A percentile compares a stretch with the other conserved stretches of the same genome.
Evolutionary conservation across 345 rosid genomes (phyloP).

Genomic region (Carallia brachiata): DNA sequence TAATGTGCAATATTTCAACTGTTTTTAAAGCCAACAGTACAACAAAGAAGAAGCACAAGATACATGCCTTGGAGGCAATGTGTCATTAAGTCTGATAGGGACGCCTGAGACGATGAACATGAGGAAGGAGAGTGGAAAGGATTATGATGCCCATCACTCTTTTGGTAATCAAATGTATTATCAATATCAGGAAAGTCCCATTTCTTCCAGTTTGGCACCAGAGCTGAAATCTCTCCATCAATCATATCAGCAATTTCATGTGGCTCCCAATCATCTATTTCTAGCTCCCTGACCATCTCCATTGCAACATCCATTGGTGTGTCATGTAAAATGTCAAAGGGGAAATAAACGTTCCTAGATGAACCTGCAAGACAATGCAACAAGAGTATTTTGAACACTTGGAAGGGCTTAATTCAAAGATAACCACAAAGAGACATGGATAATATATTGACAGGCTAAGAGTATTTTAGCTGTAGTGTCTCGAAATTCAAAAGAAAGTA

Average conservation of each 20-base stretch:
- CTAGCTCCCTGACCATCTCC: constrained; percentile 83
- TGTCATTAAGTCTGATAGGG: constrained; percentile 37
- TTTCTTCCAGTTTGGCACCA: constrained; percentile 49
- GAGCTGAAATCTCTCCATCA: constrained; percentile 54
- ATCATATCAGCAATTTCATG: constrained; percentile 68
- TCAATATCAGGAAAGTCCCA: constrained; percentile 19
- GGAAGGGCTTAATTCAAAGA: too few relatives aligned
- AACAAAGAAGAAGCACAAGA: neutral
- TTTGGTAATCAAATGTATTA: constrained; percentile 30
- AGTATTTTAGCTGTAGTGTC: too few relatives aligned
- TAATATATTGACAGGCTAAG: too few relatives aligned
- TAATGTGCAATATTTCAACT: too few relatives aligned
- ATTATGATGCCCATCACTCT: constrained; percentile 26
- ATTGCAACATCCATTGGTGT: constrained; percentile 67
- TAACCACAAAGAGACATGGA: too few relatives aligned
- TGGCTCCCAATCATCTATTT: constrained; percentile 69
- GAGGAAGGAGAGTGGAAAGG: constrained; percentile 52
- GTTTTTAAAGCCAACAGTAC: too few relatives aligned
- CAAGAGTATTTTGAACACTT: neutral
- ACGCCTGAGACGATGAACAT: constrained; percentile 46
- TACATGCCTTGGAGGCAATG: constrained; percentile 50
- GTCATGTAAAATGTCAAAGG: constrained; percentile 60
- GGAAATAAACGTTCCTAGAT: constrained; percentile 51
- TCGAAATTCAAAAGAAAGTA: too few relatives aligned
- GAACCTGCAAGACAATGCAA: constrained; percentile 40